Percentiles rank a stretch among this genome's conserved stretches.
These are phyloP conservation scores for Saccharomycopsis amapae DNA, from an alignment of 805 yeast genomes.

Conservation along the genomic window DNA sequence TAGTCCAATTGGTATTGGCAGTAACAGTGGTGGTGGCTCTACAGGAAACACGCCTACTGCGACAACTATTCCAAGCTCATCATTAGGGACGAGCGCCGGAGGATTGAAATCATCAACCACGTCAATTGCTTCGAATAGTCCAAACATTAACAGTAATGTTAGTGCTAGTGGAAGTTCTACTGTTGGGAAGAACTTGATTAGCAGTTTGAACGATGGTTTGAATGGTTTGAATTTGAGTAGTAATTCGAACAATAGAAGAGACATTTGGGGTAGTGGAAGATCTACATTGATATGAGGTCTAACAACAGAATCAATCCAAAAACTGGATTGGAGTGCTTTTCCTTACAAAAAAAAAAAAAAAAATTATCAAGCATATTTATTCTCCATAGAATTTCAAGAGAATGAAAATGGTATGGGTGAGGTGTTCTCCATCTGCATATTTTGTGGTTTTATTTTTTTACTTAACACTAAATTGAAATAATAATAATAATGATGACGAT, in stretches of 20 bases:
- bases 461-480: too few relatives aligned
- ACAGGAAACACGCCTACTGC: conserved; percentile 1
- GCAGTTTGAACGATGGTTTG: conserved; percentile 16
- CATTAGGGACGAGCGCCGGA: not conserved
- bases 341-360: not conserved
- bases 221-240: conserved; percentile 16
- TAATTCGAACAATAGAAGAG: conserved; percentile 7
- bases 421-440: too few relatives aligned
- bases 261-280: conserved; percentile 8
- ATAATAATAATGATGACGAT: conserved; percentile 1
- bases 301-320: not conserved
- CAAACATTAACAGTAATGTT: conserved; percentile 5
- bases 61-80: conserved; percentile 2
- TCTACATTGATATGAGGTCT: not conserved
- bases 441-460: too few relatives aligned
- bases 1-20: not conserved
- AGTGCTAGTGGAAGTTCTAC: not conserved
- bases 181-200: conserved; percentile 11
- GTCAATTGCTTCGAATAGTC: conserved; percentile 11
- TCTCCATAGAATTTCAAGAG: too few relatives aligned
- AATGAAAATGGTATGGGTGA: too few relatives aligned
- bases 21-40: not conserved
- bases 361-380: too few relatives aligned
- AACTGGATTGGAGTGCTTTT: not conserved
- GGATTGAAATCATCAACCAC: conserved; percentile 4